phyloP scores from a whole-genome alignment of 2,329 filamentous ascomycete species.

The Alternaria angustiovoidea region DNA sequence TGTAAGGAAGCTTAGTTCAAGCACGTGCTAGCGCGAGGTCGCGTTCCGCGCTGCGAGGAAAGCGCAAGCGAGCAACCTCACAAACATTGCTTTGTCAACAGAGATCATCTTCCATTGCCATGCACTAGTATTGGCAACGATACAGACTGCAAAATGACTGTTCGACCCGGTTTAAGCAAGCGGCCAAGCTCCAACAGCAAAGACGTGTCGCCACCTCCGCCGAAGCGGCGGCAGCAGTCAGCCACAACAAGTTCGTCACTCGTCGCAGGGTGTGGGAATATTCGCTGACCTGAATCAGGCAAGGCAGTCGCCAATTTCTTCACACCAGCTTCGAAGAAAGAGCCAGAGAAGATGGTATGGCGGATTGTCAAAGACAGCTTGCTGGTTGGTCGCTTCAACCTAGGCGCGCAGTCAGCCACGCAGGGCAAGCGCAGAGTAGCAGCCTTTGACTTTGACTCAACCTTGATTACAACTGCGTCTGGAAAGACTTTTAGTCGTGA shows the following conservation, averaged over 20 bases:
- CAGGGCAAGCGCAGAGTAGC: slow-evolving; percentile 42
- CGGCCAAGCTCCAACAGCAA: slow-evolving; percentile 51
- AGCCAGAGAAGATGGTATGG: slow-evolving; percentile 79
- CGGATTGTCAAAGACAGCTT: slow-evolving; percentile 71
- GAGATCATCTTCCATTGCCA: slow-evolving; percentile 1
- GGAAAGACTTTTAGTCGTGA: slow-evolving; percentile 79
- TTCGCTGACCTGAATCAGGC: slow-evolving; percentile 57
- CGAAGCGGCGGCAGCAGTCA: slow-evolving; percentile 63
- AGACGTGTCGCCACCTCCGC: slow-evolving; percentile 65
- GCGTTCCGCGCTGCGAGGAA: slow-evolving; percentile 30
- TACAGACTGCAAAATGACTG: slow-evolving; percentile 26
- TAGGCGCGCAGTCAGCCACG: slow-evolving; percentile 48
- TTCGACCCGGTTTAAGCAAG: slow-evolving; percentile 38
- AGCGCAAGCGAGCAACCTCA: slow-evolving; percentile 20
- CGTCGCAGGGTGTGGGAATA: neutral
- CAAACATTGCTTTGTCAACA: slow-evolving; percentile 9
- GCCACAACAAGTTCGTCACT: slow-evolving; percentile 61
- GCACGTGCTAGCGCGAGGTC: slow-evolving; percentile 46
- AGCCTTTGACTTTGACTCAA: slow-evolving; percentile 71
- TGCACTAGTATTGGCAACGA: neutral
- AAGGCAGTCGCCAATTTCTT: slow-evolving; percentile 84
- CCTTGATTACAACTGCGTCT: slow-evolving; percentile 79
- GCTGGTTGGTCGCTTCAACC: slow-evolving; percentile 76
- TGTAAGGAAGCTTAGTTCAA: neutral
- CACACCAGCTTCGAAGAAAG: slow-evolving; percentile 83